Conservation (phyloP, 306 rosid species). For the Leucaena leucocephala region DNA sequence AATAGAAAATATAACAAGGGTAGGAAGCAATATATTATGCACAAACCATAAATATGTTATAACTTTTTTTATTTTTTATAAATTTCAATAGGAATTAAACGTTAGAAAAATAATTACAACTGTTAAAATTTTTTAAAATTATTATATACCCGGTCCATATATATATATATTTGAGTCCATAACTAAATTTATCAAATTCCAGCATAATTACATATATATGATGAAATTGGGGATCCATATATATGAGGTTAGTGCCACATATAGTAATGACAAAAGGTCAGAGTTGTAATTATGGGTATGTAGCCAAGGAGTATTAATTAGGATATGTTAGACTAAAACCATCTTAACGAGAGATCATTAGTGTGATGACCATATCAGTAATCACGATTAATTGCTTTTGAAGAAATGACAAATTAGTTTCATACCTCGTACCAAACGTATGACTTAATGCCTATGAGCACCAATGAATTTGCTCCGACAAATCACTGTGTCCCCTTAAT, state of each 20-base stretch:
- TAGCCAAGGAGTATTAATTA: not conserved
- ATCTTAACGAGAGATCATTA: not conserved
- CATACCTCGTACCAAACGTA: slow-evolving; percentile 1
- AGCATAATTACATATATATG: no score
- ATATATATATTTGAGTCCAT: no score
- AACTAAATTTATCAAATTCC: not conserved
- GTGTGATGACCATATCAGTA: not conserved
- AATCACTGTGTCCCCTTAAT: not conserved
- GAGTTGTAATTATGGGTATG: not conserved
- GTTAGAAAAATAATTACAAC: not conserved
- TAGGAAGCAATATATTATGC: not conserved
- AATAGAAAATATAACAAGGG: not conserved
- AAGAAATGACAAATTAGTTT: not conserved
- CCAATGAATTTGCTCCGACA: slow-evolving; percentile 20
- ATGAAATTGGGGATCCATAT: not conserved
- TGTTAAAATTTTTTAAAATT: not conserved
- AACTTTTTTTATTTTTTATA: not conserved
- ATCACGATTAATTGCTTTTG: not conserved
- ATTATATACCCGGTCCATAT: not conserved
- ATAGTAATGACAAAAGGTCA: not conserved
- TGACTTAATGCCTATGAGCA: not conserved
- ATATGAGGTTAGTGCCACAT: not conserved
- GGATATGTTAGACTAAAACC: not conserved
- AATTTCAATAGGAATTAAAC: not conserved
- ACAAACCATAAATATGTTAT: not conserved